These are phyloP conservation scores for Thermothielavioides terrestris DNA, from an alignment of 495 filamentous ascomycete species.

Conservation along the genomic window DNA sequence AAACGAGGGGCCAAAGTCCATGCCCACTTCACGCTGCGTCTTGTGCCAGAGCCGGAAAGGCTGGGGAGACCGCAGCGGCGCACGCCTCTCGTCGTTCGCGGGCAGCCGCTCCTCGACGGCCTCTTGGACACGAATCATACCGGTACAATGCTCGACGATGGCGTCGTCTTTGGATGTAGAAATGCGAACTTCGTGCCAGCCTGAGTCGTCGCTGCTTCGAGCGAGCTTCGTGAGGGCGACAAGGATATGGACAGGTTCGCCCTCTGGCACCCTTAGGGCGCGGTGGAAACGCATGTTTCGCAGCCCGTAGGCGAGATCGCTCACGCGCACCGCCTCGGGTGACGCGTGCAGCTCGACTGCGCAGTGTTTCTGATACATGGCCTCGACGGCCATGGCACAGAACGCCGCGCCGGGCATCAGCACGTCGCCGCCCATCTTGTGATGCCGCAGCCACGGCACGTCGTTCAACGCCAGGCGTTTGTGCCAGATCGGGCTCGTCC, in stretches of 20 bases:
- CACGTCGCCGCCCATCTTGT: slow-evolving; percentile 27
- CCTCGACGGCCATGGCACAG: slow-evolving; percentile 10
- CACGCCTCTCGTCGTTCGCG: neutral
- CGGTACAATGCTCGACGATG: slow-evolving; percentile 4
- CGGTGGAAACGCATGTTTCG: slow-evolving; percentile 4
- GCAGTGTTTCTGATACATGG: slow-evolving; percentile 13
- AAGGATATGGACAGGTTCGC: neutral
- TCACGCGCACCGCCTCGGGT: no score
- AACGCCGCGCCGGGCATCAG: slow-evolving; percentile 12
- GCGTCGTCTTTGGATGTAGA: neutral
- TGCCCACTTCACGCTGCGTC: slow-evolving; percentile 18
- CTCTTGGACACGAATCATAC: slow-evolving; percentile 11
- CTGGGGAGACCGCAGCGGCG: slow-evolving; percentile 4
- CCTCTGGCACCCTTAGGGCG: slow-evolving; percentile 13
- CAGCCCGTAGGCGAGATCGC: slow-evolving; percentile 2
- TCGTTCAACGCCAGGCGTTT: slow-evolving; percentile 33
- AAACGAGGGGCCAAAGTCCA: slow-evolving; percentile 24
- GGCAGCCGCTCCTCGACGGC: neutral
- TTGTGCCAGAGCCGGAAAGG: slow-evolving; percentile 26
- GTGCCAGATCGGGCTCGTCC: slow-evolving; percentile 31
- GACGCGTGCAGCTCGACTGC: no score
- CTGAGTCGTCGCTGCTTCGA: slow-evolving; percentile 1
- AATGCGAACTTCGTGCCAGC: slow-evolving; percentile 15
- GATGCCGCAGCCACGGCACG: slow-evolving; percentile 30
- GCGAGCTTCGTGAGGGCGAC: neutral